phyloP scores from a whole-genome alignment of 2,329 filamentous ascomycete genomes.

The Colletotrichum sansevieriae region DNA sequence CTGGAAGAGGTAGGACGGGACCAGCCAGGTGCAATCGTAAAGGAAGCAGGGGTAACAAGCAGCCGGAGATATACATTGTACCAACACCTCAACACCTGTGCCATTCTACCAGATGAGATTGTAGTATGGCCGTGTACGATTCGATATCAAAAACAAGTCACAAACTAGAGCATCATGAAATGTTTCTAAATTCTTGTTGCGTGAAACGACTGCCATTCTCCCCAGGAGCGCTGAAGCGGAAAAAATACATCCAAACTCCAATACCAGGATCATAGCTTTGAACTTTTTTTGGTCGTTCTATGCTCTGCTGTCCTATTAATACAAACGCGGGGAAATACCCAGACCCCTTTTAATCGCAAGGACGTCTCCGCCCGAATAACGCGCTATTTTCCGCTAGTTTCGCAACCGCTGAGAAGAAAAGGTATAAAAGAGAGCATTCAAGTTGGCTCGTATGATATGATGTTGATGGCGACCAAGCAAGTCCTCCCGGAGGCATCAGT shows the following conservation, averaged over 20 bases:
- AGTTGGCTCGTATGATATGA: slow-evolving; percentile 21
- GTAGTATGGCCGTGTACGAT: slow-evolving; percentile 22
- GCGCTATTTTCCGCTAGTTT: slow-evolving; percentile 23
- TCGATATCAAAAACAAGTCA: neutral
- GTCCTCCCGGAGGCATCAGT: neutral
- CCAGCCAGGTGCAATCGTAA: neutral
- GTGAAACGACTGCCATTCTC: slow-evolving; percentile 22
- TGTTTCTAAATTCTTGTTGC: slow-evolving; percentile 18
- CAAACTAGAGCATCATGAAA: neutral
- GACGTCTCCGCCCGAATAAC: slow-evolving; percentile 15
- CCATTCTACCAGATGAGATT: slow-evolving; percentile 6
- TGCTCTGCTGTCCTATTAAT: slow-evolving; percentile 48
- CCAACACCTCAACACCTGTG: slow-evolving; percentile 12
- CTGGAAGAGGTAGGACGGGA: slow-evolving; percentile 76
- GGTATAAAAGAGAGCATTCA: slow-evolving; percentile 7
- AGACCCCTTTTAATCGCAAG: slow-evolving; percentile 11
- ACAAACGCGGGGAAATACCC: slow-evolving; percentile 44
- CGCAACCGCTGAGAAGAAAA: slow-evolving; percentile 18
- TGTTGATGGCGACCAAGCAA: slow-evolving; percentile 16
- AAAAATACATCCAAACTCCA: slow-evolving; percentile 7
- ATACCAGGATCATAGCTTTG: slow-evolving; percentile 25
- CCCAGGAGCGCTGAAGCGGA: neutral
- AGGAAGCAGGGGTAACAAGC: neutral
- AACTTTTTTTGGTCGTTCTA: slow-evolving; percentile 43
- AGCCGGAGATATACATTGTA: slow-evolving; percentile 5